phyloP scores from a whole-genome alignment of 2,329 filamentous ascomycete genomes.

The Cordyceps cicadae region DNA sequence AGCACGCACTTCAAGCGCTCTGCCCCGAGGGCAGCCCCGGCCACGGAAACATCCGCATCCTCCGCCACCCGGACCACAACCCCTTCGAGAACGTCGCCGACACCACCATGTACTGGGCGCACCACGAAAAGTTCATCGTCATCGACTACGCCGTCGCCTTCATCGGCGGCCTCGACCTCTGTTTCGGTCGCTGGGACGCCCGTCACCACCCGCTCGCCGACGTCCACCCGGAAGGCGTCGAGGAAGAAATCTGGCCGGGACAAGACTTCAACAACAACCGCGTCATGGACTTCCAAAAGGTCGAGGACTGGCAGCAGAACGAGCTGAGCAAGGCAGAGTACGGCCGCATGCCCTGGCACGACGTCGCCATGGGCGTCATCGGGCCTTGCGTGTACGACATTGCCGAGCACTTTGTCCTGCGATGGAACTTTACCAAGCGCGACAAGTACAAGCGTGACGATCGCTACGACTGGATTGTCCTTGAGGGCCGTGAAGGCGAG shows the following conservation, averaged over 20 bases:
- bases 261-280: constrained; percentile 99
- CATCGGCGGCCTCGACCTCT: constrained; percentile 88
- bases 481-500: constrained; percentile 67
- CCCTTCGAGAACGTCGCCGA: constrained; percentile 87
- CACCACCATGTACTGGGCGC: constrained; percentile 97
- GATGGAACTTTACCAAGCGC: constrained; percentile 95
- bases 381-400: constrained; percentile 90
- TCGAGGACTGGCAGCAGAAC: constrained; percentile 87
- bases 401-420: constrained; percentile 85
- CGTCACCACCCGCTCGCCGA: constrained; percentile 80
- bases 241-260: constrained; percentile 82
- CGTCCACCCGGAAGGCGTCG: constrained; percentile 74
- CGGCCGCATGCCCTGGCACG: constrained; percentile 97
- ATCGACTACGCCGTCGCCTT: constrained; percentile 88
- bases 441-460: constrained; percentile 94
- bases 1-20: constrained; percentile 69
- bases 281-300: constrained; percentile 89
- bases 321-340: constrained; percentile 85
- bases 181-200: constrained; percentile 90
- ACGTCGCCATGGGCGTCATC: constrained; percentile 85
- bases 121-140: constrained; percentile 96
- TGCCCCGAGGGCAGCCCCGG: constrained; percentile 77
- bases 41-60: constrained; percentile 77
- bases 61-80: constrained; percentile 93
- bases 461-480: constrained; percentile 73